Conservation (phyloP, 2,329 filamentous ascomycete genomes). For the Didymella pinodella region DNA sequence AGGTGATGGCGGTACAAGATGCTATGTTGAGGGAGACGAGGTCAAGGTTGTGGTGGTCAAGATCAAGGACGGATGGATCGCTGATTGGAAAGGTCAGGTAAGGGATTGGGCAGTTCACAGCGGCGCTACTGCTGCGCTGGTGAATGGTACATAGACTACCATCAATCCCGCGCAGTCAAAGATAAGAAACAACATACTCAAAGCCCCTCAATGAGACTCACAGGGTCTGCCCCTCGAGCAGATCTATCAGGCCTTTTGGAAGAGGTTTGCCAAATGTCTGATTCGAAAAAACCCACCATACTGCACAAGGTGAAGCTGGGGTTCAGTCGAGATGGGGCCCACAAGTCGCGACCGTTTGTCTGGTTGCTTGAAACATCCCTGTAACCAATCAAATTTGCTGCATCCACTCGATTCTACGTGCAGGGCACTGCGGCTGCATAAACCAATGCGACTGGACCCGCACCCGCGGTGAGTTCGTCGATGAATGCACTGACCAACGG, state of each 20-base stretch:
- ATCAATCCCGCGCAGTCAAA: not conserved
- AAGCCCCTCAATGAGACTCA: not conserved
- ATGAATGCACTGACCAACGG: conserved; percentile 29
- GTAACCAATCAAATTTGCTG: not conserved
- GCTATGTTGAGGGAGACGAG: conserved; percentile 81
- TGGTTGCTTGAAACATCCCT: not conserved
- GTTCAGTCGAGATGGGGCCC: not conserved
- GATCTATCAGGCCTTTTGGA: not conserved
- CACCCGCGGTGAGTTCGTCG: not conserved
- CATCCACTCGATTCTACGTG: not conserved
- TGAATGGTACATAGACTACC: too few species aligned
- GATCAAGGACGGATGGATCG: conserved; percentile 85
- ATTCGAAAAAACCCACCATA: not conserved
- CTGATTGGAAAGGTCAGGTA: conserved; percentile 94
- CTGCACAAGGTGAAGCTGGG: not conserved
- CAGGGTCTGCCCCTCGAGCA: not conserved
- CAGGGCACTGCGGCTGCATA: not conserved
- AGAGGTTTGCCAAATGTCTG: not conserved
- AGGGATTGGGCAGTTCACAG: conserved; percentile 70
- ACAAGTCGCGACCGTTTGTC: not conserved
- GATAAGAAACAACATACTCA: not conserved
- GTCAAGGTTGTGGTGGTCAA: conserved; percentile 87
- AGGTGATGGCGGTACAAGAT: conserved; percentile 62
- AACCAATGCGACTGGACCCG: not conserved
- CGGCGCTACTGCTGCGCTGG: too few species aligned